phyloP scores from a whole-genome alignment of 176 grass and related monocot genomes.

The Rhynchospora pubera region DNA sequence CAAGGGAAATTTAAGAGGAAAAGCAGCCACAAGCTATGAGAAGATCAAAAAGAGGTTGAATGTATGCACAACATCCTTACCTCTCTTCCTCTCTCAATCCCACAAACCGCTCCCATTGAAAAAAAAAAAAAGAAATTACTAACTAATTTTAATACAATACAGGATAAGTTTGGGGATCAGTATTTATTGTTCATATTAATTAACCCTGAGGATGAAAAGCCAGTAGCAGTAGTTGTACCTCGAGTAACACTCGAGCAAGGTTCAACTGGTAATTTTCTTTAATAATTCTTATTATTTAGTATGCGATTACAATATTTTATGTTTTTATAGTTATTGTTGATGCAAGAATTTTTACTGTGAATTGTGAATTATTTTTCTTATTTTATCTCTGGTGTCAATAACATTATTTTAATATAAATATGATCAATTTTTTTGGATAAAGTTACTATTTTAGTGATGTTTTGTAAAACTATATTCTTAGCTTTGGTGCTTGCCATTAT shows the following conservation, averaged over 20 bases:
- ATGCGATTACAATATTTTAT: not conserved
- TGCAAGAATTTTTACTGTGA: not conserved
- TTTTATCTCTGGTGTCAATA: not conserved
- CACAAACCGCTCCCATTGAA: not conserved
- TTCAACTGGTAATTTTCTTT: constrained; percentile 49
- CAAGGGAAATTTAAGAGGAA: constrained; percentile 88
- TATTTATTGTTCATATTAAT: constrained; percentile 92
- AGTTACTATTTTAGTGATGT: not conserved
- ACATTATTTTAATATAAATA: not conserved
- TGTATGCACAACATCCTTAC: constrained; percentile 31
- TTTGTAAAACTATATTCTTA: not conserved
- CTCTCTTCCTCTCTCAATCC: not conserved
- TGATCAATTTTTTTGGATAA: not conserved
- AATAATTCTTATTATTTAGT: not conserved
- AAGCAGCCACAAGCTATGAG: constrained; percentile 73
- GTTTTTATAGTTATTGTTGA: not conserved
- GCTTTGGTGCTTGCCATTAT: not conserved
- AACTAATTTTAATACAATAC: constrained; percentile 25
- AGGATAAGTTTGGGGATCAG: constrained; percentile 92
- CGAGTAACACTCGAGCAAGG: constrained; percentile 55
- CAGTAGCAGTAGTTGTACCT: constrained; percentile 85
- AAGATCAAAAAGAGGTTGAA: constrained; percentile 80
- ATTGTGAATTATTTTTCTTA: not conserved
- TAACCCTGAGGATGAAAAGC: constrained; percentile 91
- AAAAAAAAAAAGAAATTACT: not conserved